Evolutionary conservation across 2,329 filamentous ascomycete species (phyloP).

Genomic region (Geosmithia morbida): DNA sequence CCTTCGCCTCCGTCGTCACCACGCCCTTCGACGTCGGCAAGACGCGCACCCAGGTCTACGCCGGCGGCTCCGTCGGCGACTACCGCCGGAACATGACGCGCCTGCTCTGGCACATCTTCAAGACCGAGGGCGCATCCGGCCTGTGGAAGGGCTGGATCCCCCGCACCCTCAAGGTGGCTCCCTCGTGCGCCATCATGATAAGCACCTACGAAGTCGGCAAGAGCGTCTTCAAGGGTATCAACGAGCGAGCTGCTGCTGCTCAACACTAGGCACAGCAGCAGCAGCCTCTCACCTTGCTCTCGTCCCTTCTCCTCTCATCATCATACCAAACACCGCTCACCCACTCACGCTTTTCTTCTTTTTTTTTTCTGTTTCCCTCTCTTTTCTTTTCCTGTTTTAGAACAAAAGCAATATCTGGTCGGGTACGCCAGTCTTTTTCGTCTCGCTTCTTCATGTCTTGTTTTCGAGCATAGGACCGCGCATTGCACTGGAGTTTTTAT

Average conservation of each 20-base stretch:
- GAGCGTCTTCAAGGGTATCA: constrained; percentile 65
- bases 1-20: constrained; percentile 74
- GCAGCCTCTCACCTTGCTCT: neutral
- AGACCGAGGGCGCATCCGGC: constrained; percentile 65
- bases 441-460: neutral
- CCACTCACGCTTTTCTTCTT: too few relatives aligned
- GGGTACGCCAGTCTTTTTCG: neutral
- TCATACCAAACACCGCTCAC: neutral
- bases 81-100: constrained; percentile 52
- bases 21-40: constrained; percentile 97
- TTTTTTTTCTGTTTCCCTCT: neutral
- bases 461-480: neutral
- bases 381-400: neutral
- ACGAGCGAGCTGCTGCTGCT: constrained; percentile 28
- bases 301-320: neutral
- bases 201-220: constrained; percentile 96
- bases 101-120: constrained; percentile 84
- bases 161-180: constrained; percentile 83
- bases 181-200: constrained; percentile 98
- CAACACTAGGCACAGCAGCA: neutral
- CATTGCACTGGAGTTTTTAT: neutral
- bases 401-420: neutral
- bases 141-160: constrained; percentile 89
- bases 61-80: constrained; percentile 16
- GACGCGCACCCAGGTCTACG: constrained; percentile 76